A percentile compares a stretch with the other conserved stretches of the same genome.
Conservation (phyloP, 352 stramenopile genomes). For the Globisporangium ultimum region DNA sequence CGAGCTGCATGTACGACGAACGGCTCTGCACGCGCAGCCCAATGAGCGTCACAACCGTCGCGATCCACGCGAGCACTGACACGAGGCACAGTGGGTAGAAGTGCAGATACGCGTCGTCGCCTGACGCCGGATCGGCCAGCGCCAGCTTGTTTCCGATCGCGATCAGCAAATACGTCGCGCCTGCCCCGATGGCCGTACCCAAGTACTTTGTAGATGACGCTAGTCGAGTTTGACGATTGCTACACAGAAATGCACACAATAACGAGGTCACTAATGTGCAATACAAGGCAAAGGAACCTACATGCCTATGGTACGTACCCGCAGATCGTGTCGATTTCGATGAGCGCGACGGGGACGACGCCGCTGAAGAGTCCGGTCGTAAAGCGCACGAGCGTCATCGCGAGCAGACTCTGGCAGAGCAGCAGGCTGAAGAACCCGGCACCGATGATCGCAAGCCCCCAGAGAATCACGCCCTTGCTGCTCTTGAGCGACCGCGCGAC, state of each 20-base stretch:
- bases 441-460: conserved; percentile 64
- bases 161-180: conserved; percentile 49
- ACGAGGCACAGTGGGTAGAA: conserved; percentile 80
- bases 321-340: conserved; percentile 84
- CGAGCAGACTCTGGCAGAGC: conserved; percentile 70
- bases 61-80: conserved; percentile 67
- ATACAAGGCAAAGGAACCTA: background rate
- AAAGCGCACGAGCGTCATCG: conserved; percentile 78
- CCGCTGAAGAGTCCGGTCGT: conserved; percentile 72
- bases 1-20: conserved; percentile 65
- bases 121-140: conserved; percentile 26
- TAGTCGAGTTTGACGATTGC: conserved; percentile 64
- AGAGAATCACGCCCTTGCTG: conserved; percentile 81
- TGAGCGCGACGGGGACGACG: conserved; percentile 66
- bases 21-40: conserved; percentile 58
- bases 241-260: conserved; percentile 4
- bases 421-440: conserved; percentile 70
- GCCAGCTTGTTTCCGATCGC: conserved; percentile 46
- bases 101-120: conserved; percentile 53
- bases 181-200: conserved; percentile 52
- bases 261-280: too few relatives aligned
- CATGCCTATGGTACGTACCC: conserved; percentile 23
- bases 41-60: conserved; percentile 62
- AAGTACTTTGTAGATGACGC: conserved; percentile 62
- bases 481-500: conserved; percentile 67